Evolutionary conservation across 164 flowering plant genomes (phyloP), one percentile per base, ranked within the genome.

Genomic region (Aristolochia contorta): DNA sequence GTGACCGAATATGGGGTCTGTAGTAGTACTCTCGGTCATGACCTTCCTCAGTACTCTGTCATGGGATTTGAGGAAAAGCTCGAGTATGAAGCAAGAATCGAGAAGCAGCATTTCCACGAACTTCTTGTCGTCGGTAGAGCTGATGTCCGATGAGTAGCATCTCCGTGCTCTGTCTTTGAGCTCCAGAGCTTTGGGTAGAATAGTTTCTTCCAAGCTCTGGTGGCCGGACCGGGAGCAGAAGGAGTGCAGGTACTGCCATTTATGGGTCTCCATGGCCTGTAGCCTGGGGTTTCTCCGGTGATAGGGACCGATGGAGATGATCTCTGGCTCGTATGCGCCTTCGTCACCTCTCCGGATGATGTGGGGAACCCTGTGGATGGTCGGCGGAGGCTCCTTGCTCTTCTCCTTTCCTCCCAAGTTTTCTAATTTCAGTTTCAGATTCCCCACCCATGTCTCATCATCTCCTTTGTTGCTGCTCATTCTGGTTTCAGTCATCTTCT

Each of bases 271-370:
- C 84, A 81, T 78, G 55, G 56, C 69, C 24, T 69, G 60, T 0
- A 77, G 74, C 6, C 70, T 30, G 9, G 64, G 19, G 18, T 72
- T 72, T 4, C 74, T 71, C 37, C 75, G 78, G 60, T 84, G 84
- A 55, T 75, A 82, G 22, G 90, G 87, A 12, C 90, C 90, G 25
- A 84, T 53, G 4, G 83, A 76, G 16, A 81, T 71, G 21, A 72
- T 69, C 69, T 74, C 74, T 0, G 85, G 91, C 12, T 63, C 66
- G 60, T 74, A 77, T 20, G 82, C 79, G 48, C 63, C 68, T 54
- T 76, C 74, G 7, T 77, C 77, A 5, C 64, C 71, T 22, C 71
- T 77, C 3, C 71, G 70, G 2, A 83, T 64, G 24, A 66, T 68
- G 33, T 73, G 72, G 1, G 79, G 84, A n/a, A 85, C 61, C 61